Evolutionary conservation across 257 asterid species (phyloP), one percentile per base, ranked within the genome.

Genomic region (Lithospermum erythrorhizon): DNA sequence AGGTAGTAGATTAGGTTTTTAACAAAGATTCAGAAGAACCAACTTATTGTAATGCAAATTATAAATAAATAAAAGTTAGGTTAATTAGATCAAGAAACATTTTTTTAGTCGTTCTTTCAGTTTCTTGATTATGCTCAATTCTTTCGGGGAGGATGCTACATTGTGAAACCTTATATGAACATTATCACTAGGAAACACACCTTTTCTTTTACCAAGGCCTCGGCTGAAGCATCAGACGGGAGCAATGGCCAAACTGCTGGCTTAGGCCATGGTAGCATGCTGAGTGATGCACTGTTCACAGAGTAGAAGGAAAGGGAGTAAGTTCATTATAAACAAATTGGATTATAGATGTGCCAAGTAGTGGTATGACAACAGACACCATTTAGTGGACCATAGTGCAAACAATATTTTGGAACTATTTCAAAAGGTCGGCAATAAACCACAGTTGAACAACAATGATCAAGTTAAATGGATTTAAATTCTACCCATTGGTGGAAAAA

Each of bases 211-310:
- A 75, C 85, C 76, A 89, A 87, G 75, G 86, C 91, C 79, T 82
- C 89, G 21, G 94, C 65, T 47, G 99, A 86, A 78, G 89, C 81
- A 77, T 84, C 77, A 41, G 96, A 53, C 57, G 99, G 99, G 69
- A 93, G 87, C 69, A 93, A 70, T 65, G 99, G 99, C 99, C 97
- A 93, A 69, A 83, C 85, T 73, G 85, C 89, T 52, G 94, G 97
- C 82, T 93, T 93, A 47, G 99, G 97, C 99, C 99, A 93, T 21
- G 95, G 93, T 64, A 93, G 78, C 94, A 89, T 89, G 85, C 99
- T 93, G 70, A 93, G 95, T 29, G 94, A 73, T 77, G 99, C 97
- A 73, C 99, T 93, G 87, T 65, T 64, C 71, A 72, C 37, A 63
- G 64, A 52, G 65, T 51, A 57, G 57, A 64, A 61, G 45, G 53